These are phyloP conservation scores for Hebeloma cylindrosporum DNA, from an alignment of 768 basidiomycete species.

Conservation along the genomic window DNA sequence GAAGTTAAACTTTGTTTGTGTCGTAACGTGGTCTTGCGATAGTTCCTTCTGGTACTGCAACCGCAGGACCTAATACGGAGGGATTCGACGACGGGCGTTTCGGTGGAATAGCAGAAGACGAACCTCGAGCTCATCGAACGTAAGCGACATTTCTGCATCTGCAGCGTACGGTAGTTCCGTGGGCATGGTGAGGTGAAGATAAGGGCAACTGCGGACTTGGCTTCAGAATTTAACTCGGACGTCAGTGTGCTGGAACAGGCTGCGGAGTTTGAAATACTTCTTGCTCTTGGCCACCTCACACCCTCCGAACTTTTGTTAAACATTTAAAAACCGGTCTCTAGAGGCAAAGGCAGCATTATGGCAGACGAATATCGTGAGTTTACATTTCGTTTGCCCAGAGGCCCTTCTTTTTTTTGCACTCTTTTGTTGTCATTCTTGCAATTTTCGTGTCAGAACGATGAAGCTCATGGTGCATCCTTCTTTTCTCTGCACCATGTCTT, in stretches of 20 bases:
- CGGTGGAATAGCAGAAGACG: neutral
- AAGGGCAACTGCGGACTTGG: conserved; percentile 9
- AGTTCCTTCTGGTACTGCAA: conserved; percentile 89
- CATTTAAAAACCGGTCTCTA: conserved; percentile 8
- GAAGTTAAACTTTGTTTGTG: conserved; percentile 97
- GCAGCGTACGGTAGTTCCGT: conserved; percentile 95
- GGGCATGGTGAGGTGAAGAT: conserved; percentile 42
- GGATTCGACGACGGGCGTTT: neutral
- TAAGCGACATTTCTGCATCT: conserved; percentile 86
- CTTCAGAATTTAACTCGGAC: conserved; percentile 4
- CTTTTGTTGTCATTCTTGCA: conserved; percentile 36
- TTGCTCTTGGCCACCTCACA: conserved; percentile 21
- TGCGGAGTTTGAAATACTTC: conserved; percentile 39
- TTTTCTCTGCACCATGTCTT: conserved; percentile 54
- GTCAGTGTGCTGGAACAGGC: conserved; percentile 8
- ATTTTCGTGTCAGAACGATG: conserved; percentile 44
- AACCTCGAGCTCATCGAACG: conserved; percentile 90
- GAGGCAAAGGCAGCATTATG: conserved; percentile 24
- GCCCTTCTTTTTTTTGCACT: conserved; percentile 18
- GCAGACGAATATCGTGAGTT: conserved; percentile 60
- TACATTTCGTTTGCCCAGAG: conserved; percentile 21
- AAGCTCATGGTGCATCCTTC: conserved; percentile 64
- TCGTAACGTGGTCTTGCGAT: conserved; percentile 78
- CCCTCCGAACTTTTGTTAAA: neutral
- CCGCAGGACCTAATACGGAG: conserved; percentile 76